These are phyloP conservation scores for Psidium friedrichsthalianum DNA, from an alignment of 345 rosid species.

Conservation along the genomic window DNA sequence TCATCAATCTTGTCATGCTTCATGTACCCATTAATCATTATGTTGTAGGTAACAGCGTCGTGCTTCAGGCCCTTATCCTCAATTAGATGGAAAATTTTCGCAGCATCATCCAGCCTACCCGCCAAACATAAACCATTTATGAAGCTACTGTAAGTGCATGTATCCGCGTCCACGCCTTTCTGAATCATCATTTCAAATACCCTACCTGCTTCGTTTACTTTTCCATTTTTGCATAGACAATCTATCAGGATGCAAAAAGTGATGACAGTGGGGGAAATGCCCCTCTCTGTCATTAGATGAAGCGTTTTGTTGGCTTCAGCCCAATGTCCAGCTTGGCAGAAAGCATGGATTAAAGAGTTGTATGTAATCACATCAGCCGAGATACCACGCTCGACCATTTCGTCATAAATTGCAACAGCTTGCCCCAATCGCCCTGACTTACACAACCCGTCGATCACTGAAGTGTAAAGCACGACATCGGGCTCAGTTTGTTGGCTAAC, in stretches of 20 bases:
- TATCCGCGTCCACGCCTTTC: too few species aligned
- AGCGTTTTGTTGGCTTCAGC: neutral
- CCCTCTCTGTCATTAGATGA: too few species aligned
- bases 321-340: neutral
- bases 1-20: too few species aligned
- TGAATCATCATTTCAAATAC: too few species aligned
- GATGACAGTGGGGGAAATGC: too few species aligned
- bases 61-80: neutral
- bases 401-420: neutral
- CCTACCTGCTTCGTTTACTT: too few species aligned
- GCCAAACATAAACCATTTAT: too few species aligned
- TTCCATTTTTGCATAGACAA: too few species aligned
- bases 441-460: slow-evolving; percentile 1
- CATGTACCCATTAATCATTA: neutral
- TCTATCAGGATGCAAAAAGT: too few species aligned
- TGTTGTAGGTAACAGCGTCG: neutral
- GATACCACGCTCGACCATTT: neutral
- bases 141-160: too few species aligned
- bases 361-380: neutral
- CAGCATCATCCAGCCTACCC: neutral
- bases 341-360: slow-evolving; percentile 2
- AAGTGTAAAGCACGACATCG: neutral
- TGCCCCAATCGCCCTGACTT: neutral
- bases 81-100: neutral
- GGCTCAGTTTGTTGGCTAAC: neutral